Conservation (phyloP, 495 filamentous ascomycete species). For the Letharia columbiana region DNA sequence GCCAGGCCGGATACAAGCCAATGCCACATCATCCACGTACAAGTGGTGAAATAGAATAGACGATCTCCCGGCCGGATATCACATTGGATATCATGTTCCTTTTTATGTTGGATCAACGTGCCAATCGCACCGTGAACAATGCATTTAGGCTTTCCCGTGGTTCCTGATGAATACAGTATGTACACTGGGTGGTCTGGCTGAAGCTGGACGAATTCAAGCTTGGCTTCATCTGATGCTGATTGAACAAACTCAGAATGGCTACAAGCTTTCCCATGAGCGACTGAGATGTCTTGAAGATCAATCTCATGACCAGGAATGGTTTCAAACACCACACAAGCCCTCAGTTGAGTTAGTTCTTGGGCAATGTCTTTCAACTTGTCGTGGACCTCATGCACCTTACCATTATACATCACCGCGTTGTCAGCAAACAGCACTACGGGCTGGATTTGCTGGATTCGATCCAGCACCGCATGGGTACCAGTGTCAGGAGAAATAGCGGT, state of each 20-base stretch:
- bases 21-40: slow-evolving; percentile 98
- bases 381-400: slow-evolving; percentile 64
- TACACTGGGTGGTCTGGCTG: slow-evolving; percentile 79
- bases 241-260: slow-evolving; percentile 45
- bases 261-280: slow-evolving; percentile 42
- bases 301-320: slow-evolving; percentile 45
- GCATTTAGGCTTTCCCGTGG: slow-evolving; percentile 84
- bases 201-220: slow-evolving; percentile 63
- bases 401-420: slow-evolving; percentile 82
- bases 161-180: slow-evolving; percentile 80
- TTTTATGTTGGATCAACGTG: slow-evolving; percentile 88
- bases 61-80: slow-evolving; percentile 57
- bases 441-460: slow-evolving; percentile 72
- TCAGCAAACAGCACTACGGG: slow-evolving; percentile 77
- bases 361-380: slow-evolving; percentile 67
- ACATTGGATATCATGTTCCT: slow-evolving; percentile 80
- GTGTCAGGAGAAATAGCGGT: slow-evolving; percentile 81
- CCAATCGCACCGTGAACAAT: slow-evolving; percentile 86
- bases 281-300: slow-evolving; percentile 40
- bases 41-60: slow-evolving; percentile 82
- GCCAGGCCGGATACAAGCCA: slow-evolving; percentile 82
- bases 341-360: slow-evolving; percentile 50
- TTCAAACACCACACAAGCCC: slow-evolving; percentile 61
- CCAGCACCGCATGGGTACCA: slow-evolving; percentile 70
- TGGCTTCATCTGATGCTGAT: slow-evolving; percentile 33